Evolutionary conservation across 345 rosid species (phyloP), one percentile per base, ranked within the genome.

Genomic region (Ricinus communis): DNA sequence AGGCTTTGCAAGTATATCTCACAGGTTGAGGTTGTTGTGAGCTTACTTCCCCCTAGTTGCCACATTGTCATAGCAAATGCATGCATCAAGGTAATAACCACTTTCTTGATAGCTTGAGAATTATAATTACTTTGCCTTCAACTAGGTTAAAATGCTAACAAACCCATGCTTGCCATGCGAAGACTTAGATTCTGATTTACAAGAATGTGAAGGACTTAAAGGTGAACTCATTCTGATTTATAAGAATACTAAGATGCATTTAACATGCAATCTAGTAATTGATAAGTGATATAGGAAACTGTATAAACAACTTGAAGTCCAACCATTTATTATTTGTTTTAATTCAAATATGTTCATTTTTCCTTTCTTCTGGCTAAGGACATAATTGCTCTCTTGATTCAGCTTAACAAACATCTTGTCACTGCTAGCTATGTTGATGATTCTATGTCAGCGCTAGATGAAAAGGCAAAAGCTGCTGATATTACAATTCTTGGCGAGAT

Each of bases 341-440:
- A 18, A 24, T 28, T 31, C 19, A 45, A 56, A 57, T 57, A 25
- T 62, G 49, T n/a, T 18, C 28, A 31, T 66, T 70, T 27, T 19
- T 61, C 21, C 53, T 64, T 43, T 41, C 13, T 50, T 66, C 43
- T 58, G 46, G 62, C 74, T 49, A 53, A 36, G 47, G 43, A 41
- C 40, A 52, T 68, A 47, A 25, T 27, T 41, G 18, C 11, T 74
- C 65, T 33, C 14, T 47, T 75, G 51, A 31, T 80, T 76, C 89
- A 94, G 98, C 87, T 83, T 47, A 88, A 86, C 67, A 94, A 86
- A 75, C 96, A 91, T 83, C 96, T 94, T 28, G 88, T 94, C 68
- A 94, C 98, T 51, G 98, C 98, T 52, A 94, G 97, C 84, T 94
- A 94, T 70, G 84, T 94, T 8, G 97, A 94, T 76, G 90, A 88